phyloP scores from a whole-genome alignment of 805 yeast species.

The Candida stauntonica region DNA sequence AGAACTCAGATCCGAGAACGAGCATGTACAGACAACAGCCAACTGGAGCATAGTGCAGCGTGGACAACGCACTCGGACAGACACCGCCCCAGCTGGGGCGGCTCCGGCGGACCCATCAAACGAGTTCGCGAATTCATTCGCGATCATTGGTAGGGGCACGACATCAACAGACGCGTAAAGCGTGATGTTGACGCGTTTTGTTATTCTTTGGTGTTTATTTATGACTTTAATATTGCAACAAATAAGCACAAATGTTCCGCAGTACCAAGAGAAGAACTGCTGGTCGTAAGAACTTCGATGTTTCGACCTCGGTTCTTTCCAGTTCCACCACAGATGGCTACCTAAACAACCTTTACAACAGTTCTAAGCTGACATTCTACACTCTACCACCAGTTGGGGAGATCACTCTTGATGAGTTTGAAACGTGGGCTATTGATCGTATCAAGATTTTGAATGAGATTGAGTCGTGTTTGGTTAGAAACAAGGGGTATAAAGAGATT shows the following conservation, averaged over 20 bases:
- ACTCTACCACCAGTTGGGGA: slow-evolving; percentile 75
- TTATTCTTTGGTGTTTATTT: neutral
- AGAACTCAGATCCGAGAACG: neutral
- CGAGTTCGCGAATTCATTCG: no score
- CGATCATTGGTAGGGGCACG: slow-evolving; percentile 1
- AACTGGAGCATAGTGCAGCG: no score
- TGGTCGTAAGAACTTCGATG: slow-evolving; percentile 64
- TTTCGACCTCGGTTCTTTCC: slow-evolving; percentile 25
- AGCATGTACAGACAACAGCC: no score
- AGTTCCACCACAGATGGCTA: slow-evolving; percentile 32
- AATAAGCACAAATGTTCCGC: slow-evolving; percentile 77
- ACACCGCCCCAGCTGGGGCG: no score
- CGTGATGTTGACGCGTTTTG: neutral
- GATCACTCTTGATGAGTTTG: slow-evolving; percentile 89
- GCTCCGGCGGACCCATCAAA: no score
- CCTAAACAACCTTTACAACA: slow-evolving; percentile 38
- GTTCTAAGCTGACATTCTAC: slow-evolving; percentile 70
- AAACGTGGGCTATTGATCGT: slow-evolving; percentile 92
- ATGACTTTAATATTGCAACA: no score
- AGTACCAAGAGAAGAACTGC: slow-evolving; percentile 71
- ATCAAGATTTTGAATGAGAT: slow-evolving; percentile 78
- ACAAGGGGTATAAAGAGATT: slow-evolving; percentile 58
- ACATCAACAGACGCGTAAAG: slow-evolving; percentile 3
- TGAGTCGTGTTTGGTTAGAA: slow-evolving; percentile 67
- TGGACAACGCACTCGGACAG: slow-evolving; percentile 6